phyloP scores from a whole-genome alignment of 2,329 filamentous ascomycete genomes.

The Diaporthe australafricana region DNA sequence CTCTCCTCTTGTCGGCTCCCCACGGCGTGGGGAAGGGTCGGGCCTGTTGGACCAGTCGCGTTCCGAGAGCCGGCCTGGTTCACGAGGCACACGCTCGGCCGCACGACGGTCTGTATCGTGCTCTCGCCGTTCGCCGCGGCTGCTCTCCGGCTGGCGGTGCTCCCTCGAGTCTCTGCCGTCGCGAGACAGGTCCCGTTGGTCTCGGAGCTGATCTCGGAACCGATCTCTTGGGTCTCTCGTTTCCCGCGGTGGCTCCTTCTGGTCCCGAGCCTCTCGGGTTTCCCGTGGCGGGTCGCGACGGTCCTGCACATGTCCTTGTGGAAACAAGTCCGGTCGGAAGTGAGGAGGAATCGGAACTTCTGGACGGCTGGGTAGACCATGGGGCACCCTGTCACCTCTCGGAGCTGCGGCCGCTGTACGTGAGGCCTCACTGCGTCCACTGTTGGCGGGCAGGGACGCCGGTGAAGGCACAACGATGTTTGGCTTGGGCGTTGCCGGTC shows the following conservation, averaged over 20 bases:
- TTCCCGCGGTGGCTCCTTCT: constrained; percentile 51
- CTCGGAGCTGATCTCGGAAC: constrained; percentile 34
- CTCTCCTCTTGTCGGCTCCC: constrained; percentile 42
- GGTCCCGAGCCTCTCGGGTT: constrained; percentile 48
- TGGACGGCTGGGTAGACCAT: constrained; percentile 65
- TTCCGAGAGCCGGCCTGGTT: constrained; percentile 51
- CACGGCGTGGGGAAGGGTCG: constrained; percentile 48
- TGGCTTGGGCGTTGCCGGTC: constrained; percentile 34
- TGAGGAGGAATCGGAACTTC: constrained; percentile 66
- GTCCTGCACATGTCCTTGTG: constrained; percentile 50
- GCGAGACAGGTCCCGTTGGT: constrained; percentile 40
- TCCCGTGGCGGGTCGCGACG: constrained; percentile 46
- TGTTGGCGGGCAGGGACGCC: neutral
- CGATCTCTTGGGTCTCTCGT: constrained; percentile 53
- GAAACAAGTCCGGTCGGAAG: constrained; percentile 59
- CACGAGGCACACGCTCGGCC: constrained; percentile 50
- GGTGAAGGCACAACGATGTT: constrained; percentile 15
- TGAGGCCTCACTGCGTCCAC: constrained; percentile 31
- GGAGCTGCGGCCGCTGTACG: constrained; percentile 46
- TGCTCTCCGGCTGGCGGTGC: constrained; percentile 34
- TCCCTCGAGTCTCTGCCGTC: constrained; percentile 47
- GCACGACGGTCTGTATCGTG: constrained; percentile 60
- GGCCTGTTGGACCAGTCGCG: constrained; percentile 50
- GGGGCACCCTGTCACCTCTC: constrained; percentile 33
- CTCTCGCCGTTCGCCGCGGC: constrained; percentile 43